Conservation (phyloP, 805 yeast species). For the Candida adriatica region DNA sequence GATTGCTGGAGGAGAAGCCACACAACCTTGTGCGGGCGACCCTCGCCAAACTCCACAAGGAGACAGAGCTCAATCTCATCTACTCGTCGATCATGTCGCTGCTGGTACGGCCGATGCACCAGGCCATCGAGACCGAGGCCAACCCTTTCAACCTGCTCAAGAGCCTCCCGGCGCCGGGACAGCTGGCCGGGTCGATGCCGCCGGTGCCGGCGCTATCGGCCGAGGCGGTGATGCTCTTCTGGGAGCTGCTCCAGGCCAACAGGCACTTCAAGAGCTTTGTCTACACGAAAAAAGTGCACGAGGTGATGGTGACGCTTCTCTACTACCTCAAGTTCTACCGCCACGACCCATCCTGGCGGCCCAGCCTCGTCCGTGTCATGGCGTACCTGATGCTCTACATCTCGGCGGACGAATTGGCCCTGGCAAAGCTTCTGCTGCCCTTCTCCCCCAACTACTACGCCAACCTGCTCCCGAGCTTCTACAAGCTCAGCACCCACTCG, state of each 20-base stretch:
- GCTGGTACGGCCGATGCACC: conserved; percentile 38
- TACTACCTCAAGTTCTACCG: conserved; percentile 51
- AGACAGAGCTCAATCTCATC: conserved; percentile 45
- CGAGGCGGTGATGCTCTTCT: conserved; percentile 56
- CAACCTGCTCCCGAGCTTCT: conserved; percentile 45
- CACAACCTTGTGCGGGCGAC: conserved; percentile 43
- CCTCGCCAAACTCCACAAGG: conserved; percentile 47
- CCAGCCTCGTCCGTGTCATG: conserved; percentile 39
- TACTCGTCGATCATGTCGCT: conserved; percentile 41
- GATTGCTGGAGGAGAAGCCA: conserved; percentile 29
- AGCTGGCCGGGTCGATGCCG: conserved; percentile 27
- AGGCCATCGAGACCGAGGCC: conserved; percentile 31
- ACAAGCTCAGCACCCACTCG: conserved; percentile 33
- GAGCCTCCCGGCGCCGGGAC: conserved; percentile 7
- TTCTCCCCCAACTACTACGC: conserved; percentile 36
- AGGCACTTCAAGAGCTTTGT: conserved; percentile 40
- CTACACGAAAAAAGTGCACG: conserved; percentile 41
- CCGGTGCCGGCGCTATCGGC: conserved; percentile 42
- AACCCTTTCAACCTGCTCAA: conserved; percentile 27
- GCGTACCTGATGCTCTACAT: conserved; percentile 47
- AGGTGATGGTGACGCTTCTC: conserved; percentile 45
- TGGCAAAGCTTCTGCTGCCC: conserved; percentile 37
- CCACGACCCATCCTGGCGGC: conserved; percentile 30
- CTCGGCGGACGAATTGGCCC: conserved; percentile 32
- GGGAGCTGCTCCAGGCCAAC: conserved; percentile 79